Base-by-base conservation (phyloP, 208 protist genomes). In the Acanthamoeba rhysodes region DNA sequence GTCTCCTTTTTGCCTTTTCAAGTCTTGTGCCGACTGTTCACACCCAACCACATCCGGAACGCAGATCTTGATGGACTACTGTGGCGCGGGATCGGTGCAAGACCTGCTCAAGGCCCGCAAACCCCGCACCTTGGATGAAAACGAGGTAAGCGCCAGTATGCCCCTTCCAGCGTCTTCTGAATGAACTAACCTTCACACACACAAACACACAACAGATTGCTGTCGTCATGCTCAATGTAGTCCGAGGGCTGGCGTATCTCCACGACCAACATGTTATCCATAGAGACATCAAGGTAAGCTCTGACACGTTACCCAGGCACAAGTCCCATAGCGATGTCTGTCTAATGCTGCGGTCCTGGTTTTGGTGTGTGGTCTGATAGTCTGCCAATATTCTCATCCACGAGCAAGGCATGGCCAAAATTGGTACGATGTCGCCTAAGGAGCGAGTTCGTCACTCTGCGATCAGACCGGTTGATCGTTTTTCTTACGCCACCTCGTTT, bases 41-140 rank as follows among this genome's bases (percentile, higher is more conserved):
- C 41, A 32, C 72, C 37, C 72, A 5, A 50, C 27, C 74, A 12
- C 29, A 41, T 29, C 27, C 41, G 20, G 14, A 32, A 53, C 34
- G 48, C 48, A 85, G 76, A 85, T 85, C 14, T 85, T 85, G 76
- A 85, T 85, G 76, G 76, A 85, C 76, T 85, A 53, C 48, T 85
- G 76, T 57, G 76, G 76, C 2, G 34, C 32, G 48, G 76, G 76
- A 41, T 24, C 76, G 2, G 48, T 85, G 27, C 76, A 57, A 85
- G 76, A 85, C 48, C 12, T 85, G 18, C 34, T 85, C 34, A 85
- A 85, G 32, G 18, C 34, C 27, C 76, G 76, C 27, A 48, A 85
- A 53, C 34, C 34, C 41, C 66, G 66, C 12, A 34, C 66, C 29
- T 34, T 74, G 24, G 66, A 74, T 4, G 66, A 74, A 32, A 34